Evolutionary conservation across 495 filamentous ascomycete genomes (phyloP), one percentile per base, ranked within the genome.

Genomic region (Penicillium lividum): DNA sequence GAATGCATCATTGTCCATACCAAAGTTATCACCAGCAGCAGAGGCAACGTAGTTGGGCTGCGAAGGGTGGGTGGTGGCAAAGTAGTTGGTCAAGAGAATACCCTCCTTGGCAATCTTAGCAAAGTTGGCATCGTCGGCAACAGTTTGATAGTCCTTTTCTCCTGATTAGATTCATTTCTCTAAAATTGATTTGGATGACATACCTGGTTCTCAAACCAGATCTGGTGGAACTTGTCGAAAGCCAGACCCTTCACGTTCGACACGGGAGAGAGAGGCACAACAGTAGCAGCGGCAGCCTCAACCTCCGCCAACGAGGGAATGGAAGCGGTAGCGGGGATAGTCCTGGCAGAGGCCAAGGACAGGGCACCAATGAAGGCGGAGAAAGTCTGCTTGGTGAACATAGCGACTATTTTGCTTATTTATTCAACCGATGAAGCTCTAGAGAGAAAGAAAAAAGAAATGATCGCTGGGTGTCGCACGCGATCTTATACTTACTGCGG

Each of bases 131-230:
- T 56, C 45, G 1, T 48, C 25, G 18, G 54, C 44, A 16, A 30
- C 45, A 40, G 33, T 36, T 45, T 13, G 6, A 31, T 48, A 56
- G 25, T 56, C 54, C 54, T 56, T 9, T 31, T 45, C 29, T 1
- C 5, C 34, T 22, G 15, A 13, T 38, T 7, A 16, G 18, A 27
- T 15, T 9, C 0, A 1, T 4, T 3, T 2, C 27, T 25, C 13
- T 4, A 13, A 15, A 16, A 7, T 11, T 6, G 25, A 28, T 25
- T 7, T 0, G 11, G n/a, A 15, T 42, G 75, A 74, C 68, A 42
- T 69, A 89, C 84, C 43, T 81, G 84, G 62, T 89, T 90, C 72
- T 89, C 87, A 5, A 89, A 73, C 83, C 84, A 89, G 61, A 90
- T 82, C 58, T 79, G 79, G 46, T 82, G 77, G 58, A 88, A 82